Conservation (phyloP, 2,329 filamentous ascomycete species). For the Epichloe elymi region DNA sequence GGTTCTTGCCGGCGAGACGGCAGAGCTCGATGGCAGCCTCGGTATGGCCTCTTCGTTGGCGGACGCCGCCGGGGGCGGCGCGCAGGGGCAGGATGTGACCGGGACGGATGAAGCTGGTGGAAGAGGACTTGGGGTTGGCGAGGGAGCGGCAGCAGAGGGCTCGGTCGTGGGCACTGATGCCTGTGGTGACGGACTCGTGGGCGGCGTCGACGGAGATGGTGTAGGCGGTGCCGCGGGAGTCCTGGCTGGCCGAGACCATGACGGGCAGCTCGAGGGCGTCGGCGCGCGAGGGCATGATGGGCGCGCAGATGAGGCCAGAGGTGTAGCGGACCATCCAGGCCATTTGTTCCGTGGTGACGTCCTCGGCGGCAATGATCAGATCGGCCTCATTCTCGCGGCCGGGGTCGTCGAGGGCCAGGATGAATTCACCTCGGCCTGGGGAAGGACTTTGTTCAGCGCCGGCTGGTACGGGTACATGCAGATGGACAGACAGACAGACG, state of each 20-base stretch:
- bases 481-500: no score
- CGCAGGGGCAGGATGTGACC: conserved; percentile 84
- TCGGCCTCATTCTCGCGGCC: conserved; percentile 96
- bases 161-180: conserved; percentile 81
- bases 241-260: conserved; percentile 67
- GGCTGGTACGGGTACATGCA: background rate
- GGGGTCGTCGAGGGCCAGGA: conserved; percentile 87
- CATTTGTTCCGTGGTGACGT: conserved; percentile 79
- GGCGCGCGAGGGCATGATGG: conserved; percentile 58
- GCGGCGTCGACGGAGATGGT: conserved; percentile 77
- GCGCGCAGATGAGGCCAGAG: conserved; percentile 83
- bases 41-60: conserved; percentile 72
- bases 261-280: conserved; percentile 64
- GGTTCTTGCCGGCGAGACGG: conserved; percentile 62
- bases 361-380: conserved; percentile 82
- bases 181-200: conserved; percentile 63
- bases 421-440: conserved; percentile 70
- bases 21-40: conserved; percentile 91
- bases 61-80: conserved; percentile 66
- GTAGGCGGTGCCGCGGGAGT: conserved; percentile 86
- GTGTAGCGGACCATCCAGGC: conserved; percentile 91
- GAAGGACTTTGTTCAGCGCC: background rate
- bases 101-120: conserved; percentile 60
- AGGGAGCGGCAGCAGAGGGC: conserved; percentile 69
- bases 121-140: conserved; percentile 47